These are phyloP conservation scores for Astraeus odoratus DNA, from an alignment of 768 basidiomycete species.

Conservation along the genomic window DNA sequence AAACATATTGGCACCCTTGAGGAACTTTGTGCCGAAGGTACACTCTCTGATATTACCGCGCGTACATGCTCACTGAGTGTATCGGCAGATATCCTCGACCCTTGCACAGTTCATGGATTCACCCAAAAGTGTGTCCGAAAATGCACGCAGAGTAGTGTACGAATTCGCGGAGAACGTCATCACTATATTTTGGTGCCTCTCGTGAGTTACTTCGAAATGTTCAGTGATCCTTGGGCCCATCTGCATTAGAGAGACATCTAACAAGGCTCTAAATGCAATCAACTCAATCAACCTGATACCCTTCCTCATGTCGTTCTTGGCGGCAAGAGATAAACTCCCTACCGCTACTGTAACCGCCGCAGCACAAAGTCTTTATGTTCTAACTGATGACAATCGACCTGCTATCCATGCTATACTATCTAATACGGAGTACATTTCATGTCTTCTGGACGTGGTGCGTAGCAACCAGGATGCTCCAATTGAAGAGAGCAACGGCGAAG, in stretches of 20 bases:
- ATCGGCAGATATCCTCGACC: slow-evolving; percentile 60
- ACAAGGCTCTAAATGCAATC: slow-evolving; percentile 66
- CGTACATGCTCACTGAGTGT: neutral
- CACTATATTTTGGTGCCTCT: slow-evolving; percentile 89
- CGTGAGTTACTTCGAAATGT: slow-evolving; percentile 51
- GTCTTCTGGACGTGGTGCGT: slow-evolving; percentile 57
- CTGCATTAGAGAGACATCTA: slow-evolving; percentile 72
- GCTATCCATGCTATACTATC: slow-evolving; percentile 59
- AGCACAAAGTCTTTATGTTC: slow-evolving; percentile 91
- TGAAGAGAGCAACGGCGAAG: slow-evolving; percentile 34
- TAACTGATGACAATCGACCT: slow-evolving; percentile 86
- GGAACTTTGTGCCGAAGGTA: slow-evolving; percentile 75
- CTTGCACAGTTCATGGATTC: slow-evolving; percentile 60
- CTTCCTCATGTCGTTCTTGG: slow-evolving; percentile 88
- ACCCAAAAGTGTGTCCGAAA: slow-evolving; percentile 59
- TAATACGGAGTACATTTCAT: slow-evolving; percentile 54
- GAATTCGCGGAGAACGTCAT: slow-evolving; percentile 90
- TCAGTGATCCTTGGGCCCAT: slow-evolving; percentile 13
- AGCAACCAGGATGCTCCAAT: slow-evolving; percentile 24
- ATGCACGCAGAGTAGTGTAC: slow-evolving; percentile 69
- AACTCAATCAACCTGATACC: slow-evolving; percentile 77
- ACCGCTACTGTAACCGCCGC: slow-evolving; percentile 70
- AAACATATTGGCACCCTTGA: slow-evolving; percentile 74
- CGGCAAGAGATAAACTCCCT: slow-evolving; percentile 61
- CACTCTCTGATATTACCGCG: neutral